A percentile compares a stretch with the other conserved stretches of the same genome.
These are phyloP conservation scores for Scheffersomyces segobiensis DNA, from an alignment of 1,139 yeast species.

Conservation along the genomic window DNA sequence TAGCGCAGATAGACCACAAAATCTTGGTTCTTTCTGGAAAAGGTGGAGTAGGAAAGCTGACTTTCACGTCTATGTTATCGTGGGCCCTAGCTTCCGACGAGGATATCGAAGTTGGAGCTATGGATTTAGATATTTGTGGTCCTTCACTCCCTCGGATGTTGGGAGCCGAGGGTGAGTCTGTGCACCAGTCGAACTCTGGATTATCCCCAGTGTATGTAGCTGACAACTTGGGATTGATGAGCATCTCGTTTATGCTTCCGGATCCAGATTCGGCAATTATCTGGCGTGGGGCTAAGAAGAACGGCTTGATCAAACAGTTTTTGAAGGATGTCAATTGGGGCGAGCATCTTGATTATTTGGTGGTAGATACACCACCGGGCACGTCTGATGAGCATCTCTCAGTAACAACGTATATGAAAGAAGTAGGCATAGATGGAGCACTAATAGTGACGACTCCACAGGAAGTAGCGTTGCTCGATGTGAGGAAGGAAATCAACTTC, in stretches of 20 bases:
- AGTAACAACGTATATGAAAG: conserved; percentile 83
- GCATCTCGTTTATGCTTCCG: conserved; percentile 94
- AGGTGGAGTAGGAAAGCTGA: conserved; percentile 98
- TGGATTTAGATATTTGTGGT: conserved; percentile 97
- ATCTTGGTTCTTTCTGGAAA: conserved; percentile 87
- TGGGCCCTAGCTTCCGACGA: conserved; percentile 96
- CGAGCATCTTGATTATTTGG: conserved; percentile 72
- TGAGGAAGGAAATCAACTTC: conserved; percentile 92
- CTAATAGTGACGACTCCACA: conserved; percentile 95
- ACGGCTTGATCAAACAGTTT: conserved; percentile 89
- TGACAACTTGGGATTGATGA: conserved; percentile 93
- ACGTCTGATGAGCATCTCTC: conserved; percentile 96
- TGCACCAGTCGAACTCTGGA: conserved; percentile 88
- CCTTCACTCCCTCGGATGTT: conserved; percentile 95
- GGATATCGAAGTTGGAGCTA: conserved; percentile 85
- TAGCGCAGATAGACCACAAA: conserved; percentile 75
- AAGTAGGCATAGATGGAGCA: conserved; percentile 94
- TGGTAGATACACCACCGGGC: conserved; percentile 98
- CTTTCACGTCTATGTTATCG: conserved; percentile 89
- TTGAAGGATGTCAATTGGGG: conserved; percentile 98
- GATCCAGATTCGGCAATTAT: conserved; percentile 91
- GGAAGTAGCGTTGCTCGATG: conserved; percentile 93
- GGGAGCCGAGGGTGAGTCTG: conserved; percentile 84
- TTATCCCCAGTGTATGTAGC: conserved; percentile 97
- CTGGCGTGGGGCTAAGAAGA: conserved; percentile 97